Evolutionary conservation across 1,284 basidiomycete species (phyloP), one percentile per base, ranked within the genome.

Genomic region (Malassezia cuniculi): DNA sequence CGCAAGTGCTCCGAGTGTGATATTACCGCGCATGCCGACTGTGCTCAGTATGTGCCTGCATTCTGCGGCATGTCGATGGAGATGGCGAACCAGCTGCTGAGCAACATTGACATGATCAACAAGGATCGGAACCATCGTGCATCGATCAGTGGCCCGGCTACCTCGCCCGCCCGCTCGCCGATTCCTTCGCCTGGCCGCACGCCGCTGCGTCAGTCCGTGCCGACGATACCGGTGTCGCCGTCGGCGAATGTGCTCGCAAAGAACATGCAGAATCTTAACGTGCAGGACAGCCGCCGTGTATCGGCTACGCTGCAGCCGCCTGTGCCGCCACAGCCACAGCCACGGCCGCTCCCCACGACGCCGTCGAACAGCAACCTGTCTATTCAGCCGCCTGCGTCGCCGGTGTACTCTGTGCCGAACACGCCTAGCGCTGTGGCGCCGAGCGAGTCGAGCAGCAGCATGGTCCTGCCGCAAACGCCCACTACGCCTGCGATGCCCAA

Each of bases 1-100:
- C 79, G 87, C 43, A 83, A 84, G 70, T 99, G 93, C 69, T 80
- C 81, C 36, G 90, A 97, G 68, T 99, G 93, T 70, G 80, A 81
- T 61, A 80, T 95, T 50, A 95, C 90, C 37, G 93, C 87, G 57
- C 93, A 99, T 70, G 86, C 86, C 16, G 86, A 93, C 52, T 99
- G 93, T 70, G 85, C 87, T 1, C 93, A 97, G 68, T 77, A 97
- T 38, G 90, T 99, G 21, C 93, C 93, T 42, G 90, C 97, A 70
- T 95, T 99, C 70, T 99, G 93, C 64, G 93, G 93, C 35, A 95
- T 99, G 90, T 87, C 86, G 16, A 97, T 97, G 90, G 93, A 94
- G 69, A 93, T 85, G 47, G 93, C 93, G 27, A 95, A 95, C 68
- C 79, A 82, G 60, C 75, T 99, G 18, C 75, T 97, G 39, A 79